phyloP scores from a whole-genome alignment of 2,329 filamentous ascomycete genomes.

The Calonectria pseudoturangicola region DNA sequence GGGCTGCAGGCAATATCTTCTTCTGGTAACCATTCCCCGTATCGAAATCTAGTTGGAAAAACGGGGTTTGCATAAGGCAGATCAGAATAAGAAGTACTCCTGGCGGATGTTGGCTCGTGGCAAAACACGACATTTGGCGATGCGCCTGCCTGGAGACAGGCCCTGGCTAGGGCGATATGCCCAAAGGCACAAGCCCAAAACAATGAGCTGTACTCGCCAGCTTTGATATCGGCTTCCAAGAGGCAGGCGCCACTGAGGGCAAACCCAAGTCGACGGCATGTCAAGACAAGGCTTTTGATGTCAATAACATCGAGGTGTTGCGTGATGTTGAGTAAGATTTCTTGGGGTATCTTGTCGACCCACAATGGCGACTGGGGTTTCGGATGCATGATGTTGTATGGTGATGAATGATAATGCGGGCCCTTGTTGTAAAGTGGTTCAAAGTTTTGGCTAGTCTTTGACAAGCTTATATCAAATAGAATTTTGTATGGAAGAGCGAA shows the following conservation, averaged over 20 bases:
- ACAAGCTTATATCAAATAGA: too few relatives aligned
- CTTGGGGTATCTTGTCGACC: conserved; percentile 1
- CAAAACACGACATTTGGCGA: background rate
- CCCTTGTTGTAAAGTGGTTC: too few relatives aligned
- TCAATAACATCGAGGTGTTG: background rate
- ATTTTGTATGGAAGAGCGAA: too few relatives aligned
- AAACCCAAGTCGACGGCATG: background rate
- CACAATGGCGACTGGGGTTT: background rate
- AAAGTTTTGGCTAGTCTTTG: too few relatives aligned
- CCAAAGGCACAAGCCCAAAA: background rate
- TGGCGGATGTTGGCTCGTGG: background rate
- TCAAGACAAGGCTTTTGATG: background rate
- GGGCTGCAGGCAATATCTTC: conserved; percentile 2
- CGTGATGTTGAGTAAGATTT: background rate
- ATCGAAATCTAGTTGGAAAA: background rate
- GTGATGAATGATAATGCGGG: too few relatives aligned
- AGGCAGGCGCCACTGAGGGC: background rate
- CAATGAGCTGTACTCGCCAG: background rate
- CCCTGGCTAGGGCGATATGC: background rate
- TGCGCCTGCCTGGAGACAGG: background rate
- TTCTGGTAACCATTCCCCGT: background rate
- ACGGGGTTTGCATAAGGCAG: background rate
- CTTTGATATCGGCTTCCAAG: background rate
- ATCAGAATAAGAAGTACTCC: background rate
- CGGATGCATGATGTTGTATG: background rate